phyloP scores from a whole-genome alignment of 345 rosid genomes.

The Syzygium grande region DNA sequence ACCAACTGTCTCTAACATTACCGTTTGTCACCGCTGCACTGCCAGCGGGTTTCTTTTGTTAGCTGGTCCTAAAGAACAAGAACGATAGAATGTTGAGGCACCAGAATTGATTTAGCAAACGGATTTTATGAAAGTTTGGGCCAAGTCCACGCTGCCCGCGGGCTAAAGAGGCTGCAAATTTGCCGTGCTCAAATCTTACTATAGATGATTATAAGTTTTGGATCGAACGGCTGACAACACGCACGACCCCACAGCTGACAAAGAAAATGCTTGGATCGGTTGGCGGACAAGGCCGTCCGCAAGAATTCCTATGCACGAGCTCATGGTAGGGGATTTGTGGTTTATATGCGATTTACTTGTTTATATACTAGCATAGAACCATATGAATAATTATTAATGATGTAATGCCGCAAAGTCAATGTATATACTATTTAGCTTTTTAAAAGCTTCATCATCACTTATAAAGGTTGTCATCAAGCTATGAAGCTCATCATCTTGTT shows the following conservation, averaged over 20 bases:
- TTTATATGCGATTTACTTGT: no score
- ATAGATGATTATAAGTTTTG: not conserved
- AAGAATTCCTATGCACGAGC: no score
- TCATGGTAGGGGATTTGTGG: no score
- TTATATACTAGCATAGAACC: not conserved
- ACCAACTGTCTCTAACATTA: not conserved
- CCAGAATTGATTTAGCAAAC: no score
- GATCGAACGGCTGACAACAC: not conserved
- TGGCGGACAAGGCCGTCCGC: no score
- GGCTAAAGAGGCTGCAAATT: no score
- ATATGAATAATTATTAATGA: not conserved
- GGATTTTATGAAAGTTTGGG: no score
- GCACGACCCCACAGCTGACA: not conserved
- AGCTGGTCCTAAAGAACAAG: no score
- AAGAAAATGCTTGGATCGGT: no score
- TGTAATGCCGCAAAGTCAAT: not conserved
- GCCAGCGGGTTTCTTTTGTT: not conserved
- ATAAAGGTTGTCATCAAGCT: not conserved
- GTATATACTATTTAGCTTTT: not conserved
- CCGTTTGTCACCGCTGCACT: not conserved
- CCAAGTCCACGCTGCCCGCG: no score
- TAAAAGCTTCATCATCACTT: not conserved
- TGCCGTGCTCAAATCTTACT: not conserved
- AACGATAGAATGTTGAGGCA: no score
- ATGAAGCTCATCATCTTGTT: not conserved